Base-by-base conservation (phyloP, 495 filamentous ascomycete species). In the Jackrogersella multiformis region DNA sequence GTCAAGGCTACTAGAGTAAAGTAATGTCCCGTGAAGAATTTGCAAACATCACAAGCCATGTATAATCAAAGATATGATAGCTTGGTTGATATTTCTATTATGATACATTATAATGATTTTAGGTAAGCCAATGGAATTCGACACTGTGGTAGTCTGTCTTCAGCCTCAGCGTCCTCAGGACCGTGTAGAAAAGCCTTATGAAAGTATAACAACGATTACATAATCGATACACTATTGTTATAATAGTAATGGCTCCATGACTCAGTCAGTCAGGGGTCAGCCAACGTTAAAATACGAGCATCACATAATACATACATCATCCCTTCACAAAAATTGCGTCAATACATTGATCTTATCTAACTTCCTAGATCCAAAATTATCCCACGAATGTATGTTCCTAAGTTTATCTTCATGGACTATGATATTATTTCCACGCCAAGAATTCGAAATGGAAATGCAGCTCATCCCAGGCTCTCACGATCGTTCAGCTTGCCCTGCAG, bases 261-360 rank as follows among this genome's bases (percentile, higher is more conserved):
- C 34, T 53, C 52, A 61, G 41, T 23, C 18, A 16, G 8, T 42
- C 35, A 65, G 55, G 66, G 56, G 66, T 56, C 44, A 18, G 18
- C 28, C 8, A 61, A 56, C 18, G 56, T 61, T 53, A 49, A 49
- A 65, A 69, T 69, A 69, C 61, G 61, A 69, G 51, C 15, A 8
- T 57, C 56, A 5, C 60, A 56, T 52, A 56, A 64, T 39, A 24
- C 24, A 36, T 24, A 69, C 66, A 69, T 69, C 66, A 69, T 56
- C 34, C 18, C 51, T 39, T 61, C 21, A 34, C 7, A 21, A 4
- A 4, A 52, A 56, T 56, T 69, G 61, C 66, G 44, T 64, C 61
- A 64, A 38, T 30, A 56, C 15, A 52, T 30, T 21, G 10, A 49
- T 4, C 20, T 65, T n/a, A 21, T 15, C 15, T 26, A 18, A 12